A percentile compares a stretch with the other conserved stretches of the same genome.
Conservation (phyloP, 495 filamentous ascomycete species). For the Penicillium silybi region DNA sequence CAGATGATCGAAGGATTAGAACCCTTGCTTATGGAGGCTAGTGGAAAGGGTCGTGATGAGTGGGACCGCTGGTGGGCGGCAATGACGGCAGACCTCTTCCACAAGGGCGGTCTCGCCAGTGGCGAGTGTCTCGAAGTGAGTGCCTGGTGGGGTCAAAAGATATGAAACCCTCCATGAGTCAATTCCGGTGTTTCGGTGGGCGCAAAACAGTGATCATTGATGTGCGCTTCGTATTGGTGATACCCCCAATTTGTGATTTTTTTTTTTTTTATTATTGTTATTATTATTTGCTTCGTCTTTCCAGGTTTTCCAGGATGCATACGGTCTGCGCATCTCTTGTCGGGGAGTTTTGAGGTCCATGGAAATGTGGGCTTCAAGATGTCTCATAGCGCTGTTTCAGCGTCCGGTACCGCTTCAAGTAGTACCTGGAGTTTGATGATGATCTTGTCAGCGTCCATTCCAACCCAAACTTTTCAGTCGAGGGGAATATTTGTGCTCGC, state of each 20-base stretch:
- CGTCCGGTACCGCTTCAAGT: constrained; percentile 88
- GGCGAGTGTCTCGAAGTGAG: constrained; percentile 92
- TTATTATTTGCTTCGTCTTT: constrained; percentile 18
- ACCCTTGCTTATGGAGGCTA: constrained; percentile 74
- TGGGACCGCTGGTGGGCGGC: constrained; percentile 89
- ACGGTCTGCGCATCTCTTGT: constrained; percentile 4
- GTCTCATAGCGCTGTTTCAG: constrained; percentile 77
- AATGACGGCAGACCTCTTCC: constrained; percentile 80
- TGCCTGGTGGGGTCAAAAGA: constrained; percentile 89
- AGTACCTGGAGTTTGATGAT: constrained; percentile 61
- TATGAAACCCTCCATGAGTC: constrained; percentile 24
- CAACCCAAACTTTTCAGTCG: constrained; percentile 1
- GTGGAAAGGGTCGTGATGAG: constrained; percentile 82
- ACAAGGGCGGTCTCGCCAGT: constrained; percentile 70
- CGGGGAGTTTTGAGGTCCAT: constrained; percentile 7
- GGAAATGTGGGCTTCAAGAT: constrained; percentile 21
- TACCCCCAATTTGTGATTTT: constrained; percentile 36
- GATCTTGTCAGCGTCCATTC: constrained; percentile 10
- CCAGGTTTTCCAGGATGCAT: constrained; percentile 17
- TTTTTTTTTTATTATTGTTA: constrained; percentile 12
- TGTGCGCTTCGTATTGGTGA: constrained; percentile 43
- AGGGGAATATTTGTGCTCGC: constrained; percentile 15
- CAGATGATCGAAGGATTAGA: constrained; percentile 87
- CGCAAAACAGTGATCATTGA: constrained; percentile 33
- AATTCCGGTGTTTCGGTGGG: constrained; percentile 23